A percentile compares a stretch with the other conserved stretches of the same genome.
Evolutionary conservation across 768 basidiomycete genomes (phyloP).

Genomic region (Hygrophoropsis aurantiaca): DNA sequence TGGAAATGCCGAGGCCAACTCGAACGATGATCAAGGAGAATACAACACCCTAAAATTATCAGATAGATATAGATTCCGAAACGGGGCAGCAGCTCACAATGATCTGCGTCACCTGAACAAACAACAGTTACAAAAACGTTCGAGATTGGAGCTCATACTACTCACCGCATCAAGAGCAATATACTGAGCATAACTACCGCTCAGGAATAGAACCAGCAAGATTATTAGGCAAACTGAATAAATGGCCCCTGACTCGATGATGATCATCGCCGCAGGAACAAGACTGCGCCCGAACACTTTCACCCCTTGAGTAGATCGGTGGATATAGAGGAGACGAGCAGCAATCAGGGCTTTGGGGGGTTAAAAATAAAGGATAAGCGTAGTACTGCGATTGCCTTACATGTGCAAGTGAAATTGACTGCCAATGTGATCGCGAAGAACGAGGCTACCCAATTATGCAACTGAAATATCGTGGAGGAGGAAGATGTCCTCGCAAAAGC

Average conservation of each 20-base stretch:
- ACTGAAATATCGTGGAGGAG: not conserved
- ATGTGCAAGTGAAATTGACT: conserved; percentile 7
- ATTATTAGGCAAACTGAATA: conserved; percentile 10
- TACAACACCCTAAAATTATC: conserved; percentile 26
- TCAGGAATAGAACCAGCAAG: conserved; percentile 10
- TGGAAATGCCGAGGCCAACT: conserved; percentile 35
- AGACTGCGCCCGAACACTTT: conserved; percentile 4
- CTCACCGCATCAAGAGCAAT: conserved; percentile 16
- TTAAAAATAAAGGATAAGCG: not conserved
- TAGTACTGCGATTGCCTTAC: not conserved
- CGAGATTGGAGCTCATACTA: not conserved
- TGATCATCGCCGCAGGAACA: conserved; percentile 8
- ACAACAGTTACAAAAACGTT: not conserved
- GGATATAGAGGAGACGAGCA: conserved; percentile 10
- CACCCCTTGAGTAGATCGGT: conserved; percentile 1
- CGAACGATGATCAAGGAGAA: conserved; percentile 43
- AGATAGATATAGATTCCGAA: not conserved
- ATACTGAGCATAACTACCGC: conserved; percentile 11
- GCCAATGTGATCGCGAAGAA: conserved; percentile 10
- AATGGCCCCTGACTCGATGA: conserved; percentile 18
- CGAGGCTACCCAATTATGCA: conserved; percentile 6
- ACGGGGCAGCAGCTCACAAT: conserved; percentile 1
- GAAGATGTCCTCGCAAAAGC: conserved; percentile 1
- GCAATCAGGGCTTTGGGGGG: conserved; percentile 12
- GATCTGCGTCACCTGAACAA: conserved; percentile 2